These are phyloP conservation scores for Anthostomella pinea DNA, from an alignment of 2,329 filamentous ascomycete species.

Conservation along the genomic window DNA sequence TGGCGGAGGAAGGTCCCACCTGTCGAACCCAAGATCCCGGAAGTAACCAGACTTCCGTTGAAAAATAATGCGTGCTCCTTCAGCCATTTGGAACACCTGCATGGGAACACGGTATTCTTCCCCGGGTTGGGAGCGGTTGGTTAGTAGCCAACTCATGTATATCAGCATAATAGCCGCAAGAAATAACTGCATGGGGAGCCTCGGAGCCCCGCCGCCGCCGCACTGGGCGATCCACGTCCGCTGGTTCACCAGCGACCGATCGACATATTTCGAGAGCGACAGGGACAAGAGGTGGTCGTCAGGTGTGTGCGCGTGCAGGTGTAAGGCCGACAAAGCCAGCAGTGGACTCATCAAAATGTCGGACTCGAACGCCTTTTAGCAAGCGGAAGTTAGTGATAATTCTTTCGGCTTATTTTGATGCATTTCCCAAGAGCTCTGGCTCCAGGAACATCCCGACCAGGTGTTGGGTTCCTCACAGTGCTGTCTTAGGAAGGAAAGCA, in stretches of 20 bases:
- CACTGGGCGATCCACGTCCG: background rate
- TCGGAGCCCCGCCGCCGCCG: too few relatives aligned
- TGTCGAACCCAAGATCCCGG: background rate
- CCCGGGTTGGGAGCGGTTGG: background rate
- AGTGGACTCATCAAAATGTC: background rate
- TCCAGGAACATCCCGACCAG: too few relatives aligned
- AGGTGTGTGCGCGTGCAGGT: background rate
- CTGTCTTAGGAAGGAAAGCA: too few relatives aligned
- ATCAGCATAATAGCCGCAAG: background rate
- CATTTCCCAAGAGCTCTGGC: too few relatives aligned
- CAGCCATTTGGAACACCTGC: background rate
- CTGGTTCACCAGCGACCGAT: background rate
- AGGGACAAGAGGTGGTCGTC: background rate
- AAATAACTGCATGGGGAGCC: background rate
- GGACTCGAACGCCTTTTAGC: background rate
- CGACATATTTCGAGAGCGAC: background rate
- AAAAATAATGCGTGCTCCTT: background rate
- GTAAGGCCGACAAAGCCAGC: background rate
- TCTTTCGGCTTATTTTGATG: too few relatives aligned
- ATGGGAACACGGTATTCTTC: background rate
- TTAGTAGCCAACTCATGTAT: background rate
- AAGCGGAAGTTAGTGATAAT: too few relatives aligned
- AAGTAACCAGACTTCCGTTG: background rate
- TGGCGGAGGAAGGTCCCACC: background rate
- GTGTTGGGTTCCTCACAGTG: too few relatives aligned